phyloP scores from a whole-genome alignment of 2,329 filamentous ascomycete genomes.

The Penicillium sp. region DNA sequence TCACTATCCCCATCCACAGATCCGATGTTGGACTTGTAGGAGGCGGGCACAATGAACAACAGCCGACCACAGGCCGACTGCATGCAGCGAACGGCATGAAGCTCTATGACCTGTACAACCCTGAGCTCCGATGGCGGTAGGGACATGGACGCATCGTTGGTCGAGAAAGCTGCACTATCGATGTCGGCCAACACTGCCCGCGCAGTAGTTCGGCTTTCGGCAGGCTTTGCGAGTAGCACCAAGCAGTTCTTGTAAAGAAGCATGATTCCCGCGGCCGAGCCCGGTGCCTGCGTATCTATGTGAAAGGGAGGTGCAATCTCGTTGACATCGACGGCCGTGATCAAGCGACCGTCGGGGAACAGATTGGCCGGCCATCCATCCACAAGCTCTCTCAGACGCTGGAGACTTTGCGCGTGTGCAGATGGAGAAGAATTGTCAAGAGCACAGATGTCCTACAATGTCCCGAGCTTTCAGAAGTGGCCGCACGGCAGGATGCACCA shows the following conservation, averaged over 20 bases:
- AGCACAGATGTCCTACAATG: constrained; percentile 93
- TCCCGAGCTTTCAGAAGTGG: constrained; percentile 82
- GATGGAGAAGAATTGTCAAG: constrained; percentile 65
- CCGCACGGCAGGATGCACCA: constrained; percentile 77
- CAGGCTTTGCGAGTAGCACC: constrained; percentile 67
- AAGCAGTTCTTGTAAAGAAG: constrained; percentile 80
- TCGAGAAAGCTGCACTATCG: constrained; percentile 67
- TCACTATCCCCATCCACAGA: constrained; percentile 31
- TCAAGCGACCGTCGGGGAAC: constrained; percentile 69
- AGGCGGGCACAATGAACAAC: constrained; percentile 34
- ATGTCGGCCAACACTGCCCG: constrained; percentile 77
- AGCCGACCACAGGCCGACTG: constrained; percentile 40
- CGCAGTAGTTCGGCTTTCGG: constrained; percentile 59
- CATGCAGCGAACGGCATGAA: constrained; percentile 66
- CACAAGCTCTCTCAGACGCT: constrained; percentile 69
- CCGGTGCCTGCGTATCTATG: constrained; percentile 38
- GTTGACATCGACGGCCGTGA: constrained; percentile 72
- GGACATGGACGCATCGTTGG: constrained; percentile 23
- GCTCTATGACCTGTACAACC: constrained; percentile 66
- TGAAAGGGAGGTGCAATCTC: constrained; percentile 71
- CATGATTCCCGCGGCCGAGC: constrained; percentile 61
- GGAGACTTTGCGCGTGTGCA: constrained; percentile 68
- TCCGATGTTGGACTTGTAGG: constrained; percentile 16
- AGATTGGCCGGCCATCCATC: constrained; percentile 70
- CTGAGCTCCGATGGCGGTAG: constrained; percentile 59